phyloP scores from a whole-genome alignment of 805 yeast species.

The Lipomyces yamadae region DNA sequence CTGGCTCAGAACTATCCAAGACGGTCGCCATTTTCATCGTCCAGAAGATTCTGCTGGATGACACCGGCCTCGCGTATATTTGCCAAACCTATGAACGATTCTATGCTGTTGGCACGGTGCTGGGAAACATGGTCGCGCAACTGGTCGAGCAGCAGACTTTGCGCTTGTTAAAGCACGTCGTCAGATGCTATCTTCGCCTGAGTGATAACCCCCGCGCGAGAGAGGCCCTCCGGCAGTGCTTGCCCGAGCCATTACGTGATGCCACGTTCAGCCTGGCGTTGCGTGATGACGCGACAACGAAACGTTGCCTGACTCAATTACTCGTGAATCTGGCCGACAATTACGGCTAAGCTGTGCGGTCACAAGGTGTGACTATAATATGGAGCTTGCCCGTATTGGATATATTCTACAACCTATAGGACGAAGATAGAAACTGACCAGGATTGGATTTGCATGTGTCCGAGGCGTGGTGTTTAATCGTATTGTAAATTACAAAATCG shows the following conservation, averaged over 20 bases:
- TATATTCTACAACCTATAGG: not conserved
- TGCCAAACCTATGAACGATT: slow-evolving; percentile 96
- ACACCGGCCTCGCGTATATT: slow-evolving; percentile 85
- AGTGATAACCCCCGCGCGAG: slow-evolving; percentile 91
- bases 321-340: slow-evolving; percentile 64
- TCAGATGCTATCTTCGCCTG: slow-evolving; percentile 87
- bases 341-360: slow-evolving; percentile 20
- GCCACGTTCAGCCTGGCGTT: slow-evolving; percentile 80
- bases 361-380: not conserved
- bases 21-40: slow-evolving; percentile 97
- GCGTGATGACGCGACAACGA: slow-evolving; percentile 86
- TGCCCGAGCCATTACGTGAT: slow-evolving; percentile 87
- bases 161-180: slow-evolving; percentile 87
- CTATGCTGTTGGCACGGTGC: slow-evolving; percentile 88
- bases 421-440: not conserved
- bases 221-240: slow-evolving; percentile 75
- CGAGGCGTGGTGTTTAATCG: too few species aligned
- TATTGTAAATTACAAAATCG: too few species aligned
- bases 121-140: slow-evolving; percentile 87
- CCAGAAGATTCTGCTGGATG: slow-evolving; percentile 90
- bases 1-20: slow-evolving; percentile 88
- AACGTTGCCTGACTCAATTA: slow-evolving; percentile 82
- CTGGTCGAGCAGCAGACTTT: slow-evolving; percentile 76
- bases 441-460: not conserved
- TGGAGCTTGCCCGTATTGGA: not conserved